A percentile compares a stretch with the other conserved stretches of the same genome.
Conservation (phyloP, 2,329 filamentous ascomycete species). For the Trichoderma brevicompactum region DNA sequence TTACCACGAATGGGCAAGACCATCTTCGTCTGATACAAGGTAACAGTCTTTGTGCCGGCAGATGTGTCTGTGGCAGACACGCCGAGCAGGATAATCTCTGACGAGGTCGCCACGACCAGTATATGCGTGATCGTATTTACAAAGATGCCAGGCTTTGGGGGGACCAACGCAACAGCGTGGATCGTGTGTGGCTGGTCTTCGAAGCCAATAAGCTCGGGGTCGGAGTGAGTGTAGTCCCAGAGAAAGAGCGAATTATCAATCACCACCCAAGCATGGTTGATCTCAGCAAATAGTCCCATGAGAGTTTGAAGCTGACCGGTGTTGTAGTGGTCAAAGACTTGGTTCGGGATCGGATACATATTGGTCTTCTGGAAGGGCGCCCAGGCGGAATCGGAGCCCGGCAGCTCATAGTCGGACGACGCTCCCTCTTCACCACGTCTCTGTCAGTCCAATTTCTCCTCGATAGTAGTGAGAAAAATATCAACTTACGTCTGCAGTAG, state of each 20-base stretch:
- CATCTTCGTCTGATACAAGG: slow-evolving; percentile 89
- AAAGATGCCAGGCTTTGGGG: slow-evolving; percentile 86
- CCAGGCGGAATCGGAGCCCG: slow-evolving; percentile 70
- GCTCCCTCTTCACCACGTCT: slow-evolving; percentile 69
- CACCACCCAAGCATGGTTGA: slow-evolving; percentile 93
- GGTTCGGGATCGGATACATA: slow-evolving; percentile 87
- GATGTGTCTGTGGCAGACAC: slow-evolving; percentile 70
- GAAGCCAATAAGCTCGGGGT: slow-evolving; percentile 87
- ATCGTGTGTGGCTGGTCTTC: slow-evolving; percentile 89
- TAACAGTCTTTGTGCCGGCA: slow-evolving; percentile 72
- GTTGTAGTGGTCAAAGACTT: slow-evolving; percentile 92
- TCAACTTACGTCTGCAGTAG: slow-evolving; percentile 79
- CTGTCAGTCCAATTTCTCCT: slow-evolving; percentile 33
- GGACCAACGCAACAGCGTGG: slow-evolving; percentile 84
- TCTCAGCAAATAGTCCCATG: slow-evolving; percentile 93
- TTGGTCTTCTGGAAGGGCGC: slow-evolving; percentile 86
- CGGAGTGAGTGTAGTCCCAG: slow-evolving; percentile 96
- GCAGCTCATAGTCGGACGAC: slow-evolving; percentile 89
- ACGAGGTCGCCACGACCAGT: slow-evolving; percentile 83
- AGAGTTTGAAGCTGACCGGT: slow-evolving; percentile 82
- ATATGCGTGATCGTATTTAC: slow-evolving; percentile 83
- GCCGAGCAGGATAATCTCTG: slow-evolving; percentile 85
- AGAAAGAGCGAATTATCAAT: slow-evolving; percentile 96
- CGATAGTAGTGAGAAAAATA: not conserved
- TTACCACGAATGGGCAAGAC: slow-evolving; percentile 74